Evolutionary conservation across 495 filamentous ascomycete species (phyloP), one percentile per base, ranked within the genome.

Genomic region (Penicillium paradoxum): DNA sequence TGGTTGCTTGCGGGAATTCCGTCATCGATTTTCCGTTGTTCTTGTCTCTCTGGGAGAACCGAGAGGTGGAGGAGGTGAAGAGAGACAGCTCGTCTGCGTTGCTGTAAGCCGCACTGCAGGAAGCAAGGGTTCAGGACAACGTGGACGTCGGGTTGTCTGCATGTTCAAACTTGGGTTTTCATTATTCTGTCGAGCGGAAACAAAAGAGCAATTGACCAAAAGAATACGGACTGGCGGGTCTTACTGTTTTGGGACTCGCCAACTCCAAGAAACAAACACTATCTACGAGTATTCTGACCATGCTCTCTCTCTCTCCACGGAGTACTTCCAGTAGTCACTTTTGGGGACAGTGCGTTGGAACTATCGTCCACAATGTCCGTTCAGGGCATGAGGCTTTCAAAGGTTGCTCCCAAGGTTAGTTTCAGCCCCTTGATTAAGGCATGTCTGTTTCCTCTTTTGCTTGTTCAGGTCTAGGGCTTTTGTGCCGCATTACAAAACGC

Each of bases 71-170:
- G 18, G 49, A 51, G 48, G 38, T 33, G 48, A 42, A 50, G 38
- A n/a, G 24, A 24, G 27, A 51, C 49, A 51, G 49, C 34, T 49
- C 21, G 19, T 8, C 22, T 49, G 34, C 46, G 29, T 17, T 27
- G 10, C 8, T 24, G 14, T 25, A n/a, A 10, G 10, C 29, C 6
- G 25, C 24, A 17, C 38, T 51, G 49, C 39, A 51, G 9, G 49
- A 51, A 51, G 49, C 29, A 51, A 51, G 49, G 49, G 49, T 25
- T 51, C 21, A 41, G 37, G 27, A 13, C 27, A 51, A 51, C 49
- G 49, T 51, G 49, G 49, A 30, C 19, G 32, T 42, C 46, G 34
- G 21, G 34, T 14, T 6, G 36, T 49, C 37, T 41, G 47, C 37
- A 15, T 32, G 27, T 25, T 29, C 15, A 25, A 39, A 39, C n/a